phyloP scores from a whole-genome alignment of 176 grass and related monocot genomes.

The Oryza rufipogon region DNA sequence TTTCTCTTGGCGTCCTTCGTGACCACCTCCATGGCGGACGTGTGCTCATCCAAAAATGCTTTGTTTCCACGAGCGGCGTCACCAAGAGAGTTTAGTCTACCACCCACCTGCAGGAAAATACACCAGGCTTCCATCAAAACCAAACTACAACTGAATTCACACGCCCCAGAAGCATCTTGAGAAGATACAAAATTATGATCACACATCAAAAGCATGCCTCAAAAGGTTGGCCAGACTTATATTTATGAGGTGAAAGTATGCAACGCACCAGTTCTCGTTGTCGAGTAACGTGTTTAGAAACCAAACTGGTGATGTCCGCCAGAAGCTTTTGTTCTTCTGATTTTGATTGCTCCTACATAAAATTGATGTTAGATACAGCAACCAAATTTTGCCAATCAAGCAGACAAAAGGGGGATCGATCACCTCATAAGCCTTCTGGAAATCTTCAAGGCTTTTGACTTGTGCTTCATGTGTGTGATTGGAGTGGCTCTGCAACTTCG shows the following conservation, averaged over 20 bases:
- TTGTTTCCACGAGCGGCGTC: conserved; percentile 70
- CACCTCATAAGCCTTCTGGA: conserved; percentile 84
- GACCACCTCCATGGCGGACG: conserved; percentile 57
- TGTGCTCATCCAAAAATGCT: conserved; percentile 73
- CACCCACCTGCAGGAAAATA: conserved; percentile 67
- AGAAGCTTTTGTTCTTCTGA: conserved; percentile 84
- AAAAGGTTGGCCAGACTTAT: neutral
- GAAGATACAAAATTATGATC: neutral
- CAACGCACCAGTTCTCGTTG: conserved; percentile 86
- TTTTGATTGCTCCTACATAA: conserved; percentile 80
- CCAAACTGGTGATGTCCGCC: conserved; percentile 72
- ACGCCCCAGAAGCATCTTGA: neutral
- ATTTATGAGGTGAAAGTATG: neutral
- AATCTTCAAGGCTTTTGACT: conserved; percentile 80
- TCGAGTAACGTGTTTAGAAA: conserved; percentile 75
- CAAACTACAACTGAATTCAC: neutral
- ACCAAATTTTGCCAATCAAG: neutral
- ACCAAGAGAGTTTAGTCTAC: conserved; percentile 63
- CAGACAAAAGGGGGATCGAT: neutral
- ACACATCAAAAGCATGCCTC: neutral
- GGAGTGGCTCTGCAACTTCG: conserved; percentile 64
- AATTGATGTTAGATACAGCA: conserved; percentile 32
- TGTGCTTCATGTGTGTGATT: conserved; percentile 67
- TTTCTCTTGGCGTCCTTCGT: conserved; percentile 93
- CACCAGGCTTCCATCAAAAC: neutral